Percentiles rank a stretch among this genome's conserved stretches.
Evolutionary conservation across 768 basidiomycete genomes (phyloP).

Genomic region (Pleurotus sapidus): DNA sequence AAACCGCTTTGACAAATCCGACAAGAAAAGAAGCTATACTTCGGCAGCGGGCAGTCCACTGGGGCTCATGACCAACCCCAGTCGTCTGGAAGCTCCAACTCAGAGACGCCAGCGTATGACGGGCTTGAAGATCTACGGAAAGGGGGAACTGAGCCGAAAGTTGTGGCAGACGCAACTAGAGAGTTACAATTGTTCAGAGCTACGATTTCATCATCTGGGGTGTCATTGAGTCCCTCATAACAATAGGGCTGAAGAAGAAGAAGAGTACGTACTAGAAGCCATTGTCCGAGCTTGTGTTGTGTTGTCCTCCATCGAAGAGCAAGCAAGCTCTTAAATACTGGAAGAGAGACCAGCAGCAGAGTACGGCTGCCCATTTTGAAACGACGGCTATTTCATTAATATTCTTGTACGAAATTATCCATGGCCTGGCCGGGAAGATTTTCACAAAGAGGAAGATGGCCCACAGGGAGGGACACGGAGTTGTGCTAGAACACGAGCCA

Average conservation of each 20-base stretch:
- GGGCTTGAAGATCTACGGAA: slow-evolving; percentile 51
- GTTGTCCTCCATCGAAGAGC: neutral
- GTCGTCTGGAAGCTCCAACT: slow-evolving; percentile 50
- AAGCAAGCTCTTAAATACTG: neutral
- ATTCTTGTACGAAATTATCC: neutral
- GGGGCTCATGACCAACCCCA: slow-evolving; percentile 42
- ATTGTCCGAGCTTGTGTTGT: slow-evolving; percentile 1
- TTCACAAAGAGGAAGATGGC: neutral
- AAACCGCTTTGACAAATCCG: slow-evolving; percentile 6
- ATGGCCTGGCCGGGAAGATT: neutral
- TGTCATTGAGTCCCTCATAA: neutral
- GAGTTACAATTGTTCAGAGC: slow-evolving; percentile 36
- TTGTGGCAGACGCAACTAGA: neutral
- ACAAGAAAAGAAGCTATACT: slow-evolving; percentile 31
- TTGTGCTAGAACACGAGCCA: neutral
- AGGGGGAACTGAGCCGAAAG: slow-evolving; percentile 7
- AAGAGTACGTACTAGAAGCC: slow-evolving; percentile 1
- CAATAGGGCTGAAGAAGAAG: neutral
- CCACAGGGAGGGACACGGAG: neutral
- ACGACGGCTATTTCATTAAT: slow-evolving; percentile 7
- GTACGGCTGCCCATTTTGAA: neutral
- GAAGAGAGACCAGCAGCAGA: neutral
- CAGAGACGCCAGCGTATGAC: slow-evolving; percentile 36
- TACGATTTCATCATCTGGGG: slow-evolving; percentile 24
- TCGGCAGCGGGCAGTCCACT: slow-evolving; percentile 61